These are phyloP conservation scores for Magnusiomyces ingens DNA, from an alignment of 1,139 yeast genomes.

Conservation along the genomic window DNA sequence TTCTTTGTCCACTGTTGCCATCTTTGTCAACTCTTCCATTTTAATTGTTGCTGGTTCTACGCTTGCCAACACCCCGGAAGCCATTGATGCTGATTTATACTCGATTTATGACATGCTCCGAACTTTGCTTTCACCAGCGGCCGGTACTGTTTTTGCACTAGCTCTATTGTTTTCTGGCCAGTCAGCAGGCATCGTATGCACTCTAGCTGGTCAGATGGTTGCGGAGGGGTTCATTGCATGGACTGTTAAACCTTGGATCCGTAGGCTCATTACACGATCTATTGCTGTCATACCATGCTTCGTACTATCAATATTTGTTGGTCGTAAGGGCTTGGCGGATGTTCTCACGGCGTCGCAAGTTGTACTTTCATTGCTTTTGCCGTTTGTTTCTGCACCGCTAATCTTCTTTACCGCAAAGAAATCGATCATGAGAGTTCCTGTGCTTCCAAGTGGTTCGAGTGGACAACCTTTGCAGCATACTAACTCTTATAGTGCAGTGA, in stretches of 20 bases:
- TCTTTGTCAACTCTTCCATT: constrained; percentile 74
- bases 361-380: constrained; percentile 72
- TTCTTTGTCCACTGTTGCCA: constrained; percentile 64
- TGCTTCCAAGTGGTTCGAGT: constrained; percentile 9
- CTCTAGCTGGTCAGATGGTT: constrained; percentile 82
- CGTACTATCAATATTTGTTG: constrained; percentile 48
- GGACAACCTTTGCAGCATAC: no score
- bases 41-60: constrained; percentile 71
- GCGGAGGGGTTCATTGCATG: constrained; percentile 77
- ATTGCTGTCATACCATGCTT: constrained; percentile 71
- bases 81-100: constrained; percentile 66
- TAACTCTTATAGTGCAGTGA: no score
- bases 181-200: constrained; percentile 80
- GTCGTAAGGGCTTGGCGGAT: constrained; percentile 53
- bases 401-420: constrained; percentile 75
- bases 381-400: constrained; percentile 85
- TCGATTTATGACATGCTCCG: constrained; percentile 58
- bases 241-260: constrained; percentile 69
- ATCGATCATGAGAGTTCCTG: constrained; percentile 64
- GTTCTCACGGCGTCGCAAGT: constrained; percentile 73
- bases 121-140: constrained; percentile 55
- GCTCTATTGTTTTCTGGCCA: constrained; percentile 73
- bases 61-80: constrained; percentile 52
- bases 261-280: constrained; percentile 63
- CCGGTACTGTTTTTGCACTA: constrained; percentile 70